Evolutionary conservation across 2,329 filamentous ascomycete genomes (phyloP).

Genomic region (Aspergillus intermedius): DNA sequence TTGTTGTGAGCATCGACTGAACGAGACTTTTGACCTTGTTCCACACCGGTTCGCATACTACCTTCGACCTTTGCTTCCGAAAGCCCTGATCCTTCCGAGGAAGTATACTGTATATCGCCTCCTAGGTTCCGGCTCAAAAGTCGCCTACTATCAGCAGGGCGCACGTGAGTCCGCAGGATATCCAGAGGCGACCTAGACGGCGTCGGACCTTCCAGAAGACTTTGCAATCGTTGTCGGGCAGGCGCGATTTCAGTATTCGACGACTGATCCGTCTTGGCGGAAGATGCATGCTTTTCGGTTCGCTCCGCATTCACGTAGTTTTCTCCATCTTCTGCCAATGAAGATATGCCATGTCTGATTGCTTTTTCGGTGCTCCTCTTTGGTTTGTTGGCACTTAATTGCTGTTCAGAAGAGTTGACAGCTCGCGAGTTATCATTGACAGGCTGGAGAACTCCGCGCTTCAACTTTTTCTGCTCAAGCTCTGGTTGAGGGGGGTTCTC

Average conservation of each 20-base stretch:
- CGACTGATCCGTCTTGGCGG: not conserved
- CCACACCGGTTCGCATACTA: not conserved
- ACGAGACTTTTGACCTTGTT: not conserved
- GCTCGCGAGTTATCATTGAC: constrained; percentile 22
- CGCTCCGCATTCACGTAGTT: constrained; percentile 4
- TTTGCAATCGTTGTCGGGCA: constrained; percentile 21
- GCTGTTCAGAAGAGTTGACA: constrained; percentile 1
- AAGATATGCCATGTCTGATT: constrained; percentile 33
- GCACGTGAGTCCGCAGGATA: not conserved
- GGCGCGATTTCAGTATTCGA: constrained; percentile 1
- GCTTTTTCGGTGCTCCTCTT: constrained; percentile 27
- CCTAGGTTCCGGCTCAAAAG: not conserved
- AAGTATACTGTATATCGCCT: not conserved
- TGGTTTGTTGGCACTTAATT: constrained; percentile 27
- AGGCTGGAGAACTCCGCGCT: constrained; percentile 18
- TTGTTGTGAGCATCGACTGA: not conserved
- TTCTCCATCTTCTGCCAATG: constrained; percentile 46
- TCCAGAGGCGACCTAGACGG: constrained; percentile 17
- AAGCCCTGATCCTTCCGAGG: not conserved
- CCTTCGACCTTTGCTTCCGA: not conserved
- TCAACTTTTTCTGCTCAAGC: not conserved
- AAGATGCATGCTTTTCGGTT: not conserved
- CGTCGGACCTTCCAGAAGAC: constrained; percentile 25
- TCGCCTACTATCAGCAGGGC: not conserved
- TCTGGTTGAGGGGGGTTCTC: not conserved